Conservation (phyloP, 1,284 basidiomycete species). For the Austropuccinia psidii region DNA sequence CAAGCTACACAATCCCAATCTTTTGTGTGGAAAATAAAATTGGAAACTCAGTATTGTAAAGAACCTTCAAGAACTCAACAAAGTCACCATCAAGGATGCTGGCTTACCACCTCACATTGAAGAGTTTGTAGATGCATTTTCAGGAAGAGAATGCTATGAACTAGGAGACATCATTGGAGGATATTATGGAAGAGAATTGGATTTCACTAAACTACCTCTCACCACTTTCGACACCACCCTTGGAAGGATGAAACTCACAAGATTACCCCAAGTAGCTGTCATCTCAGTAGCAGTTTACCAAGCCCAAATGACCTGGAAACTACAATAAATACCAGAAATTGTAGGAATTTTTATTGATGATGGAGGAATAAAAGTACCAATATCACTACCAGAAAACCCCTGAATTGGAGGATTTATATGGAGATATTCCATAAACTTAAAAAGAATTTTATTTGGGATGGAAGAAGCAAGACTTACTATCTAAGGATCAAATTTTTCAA, state of each 20-base stretch:
- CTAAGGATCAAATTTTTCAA: neutral
- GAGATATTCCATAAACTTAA: neutral
- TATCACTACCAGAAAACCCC: neutral
- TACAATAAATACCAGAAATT: neutral
- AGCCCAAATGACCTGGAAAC: slow-evolving; percentile 13
- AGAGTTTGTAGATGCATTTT: slow-evolving; percentile 4
- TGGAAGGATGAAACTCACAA: slow-evolving; percentile 1
- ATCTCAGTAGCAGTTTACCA: slow-evolving; percentile 14
- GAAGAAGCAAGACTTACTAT: slow-evolving; percentile 8
- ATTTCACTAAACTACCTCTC: neutral
- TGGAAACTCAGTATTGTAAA: neutral
- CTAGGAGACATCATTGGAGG: slow-evolving; percentile 15
- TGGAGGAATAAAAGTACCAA: slow-evolving; percentile 21
- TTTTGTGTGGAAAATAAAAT: neutral
- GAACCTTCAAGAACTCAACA: slow-evolving; percentile 1
- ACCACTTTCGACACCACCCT: neutral
- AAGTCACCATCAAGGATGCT: slow-evolving; percentile 8
- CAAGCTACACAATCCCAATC: too few species aligned
- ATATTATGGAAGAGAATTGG: slow-evolving; percentile 26
- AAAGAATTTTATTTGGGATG: too few species aligned
- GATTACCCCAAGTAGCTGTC: slow-evolving; percentile 16
- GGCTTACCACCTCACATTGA: neutral
- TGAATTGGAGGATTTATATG: slow-evolving; percentile 7
- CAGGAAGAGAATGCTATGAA: slow-evolving; percentile 19
- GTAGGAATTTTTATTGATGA: slow-evolving; percentile 28